Base-by-base conservation (phyloP, 495 filamentous ascomycete genomes). In the Neurospora sp. region DNA sequence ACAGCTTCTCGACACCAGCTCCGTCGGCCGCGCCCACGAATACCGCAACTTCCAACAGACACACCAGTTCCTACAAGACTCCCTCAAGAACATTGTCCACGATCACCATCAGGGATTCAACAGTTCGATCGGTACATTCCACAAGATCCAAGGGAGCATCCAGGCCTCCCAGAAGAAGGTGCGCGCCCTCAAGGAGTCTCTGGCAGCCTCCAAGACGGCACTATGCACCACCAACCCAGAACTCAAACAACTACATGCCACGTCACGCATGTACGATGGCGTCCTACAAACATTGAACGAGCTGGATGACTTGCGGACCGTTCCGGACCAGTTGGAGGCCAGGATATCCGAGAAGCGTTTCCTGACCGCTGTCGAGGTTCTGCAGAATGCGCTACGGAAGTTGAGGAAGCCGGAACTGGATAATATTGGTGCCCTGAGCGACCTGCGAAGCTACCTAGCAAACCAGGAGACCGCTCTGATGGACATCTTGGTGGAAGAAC, bases 41-140 rank as follows among this genome's bases (percentile, higher is more conserved):
- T 93, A 97, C 79, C 88, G 88, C 69, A 88, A 92, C 68, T 98
- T 98, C 79, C 85, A 92, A 76, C 85, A 89, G 53, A 92, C 92
- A 70, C 93, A 97, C 78, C 83, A 89, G 75, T 89, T 93, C 76
- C 88, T 99, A 27, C 96, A 99, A 79, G 89, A 89, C 77, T 94
- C 96, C 4, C 84, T 99, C 72, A 97, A 97, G 81, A 89, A 91
- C 68, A 97, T 99, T 78, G 96, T 99, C 69, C 97, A 99, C 81
- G 94, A 98, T 82, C 95, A 99, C 78, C 95, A 98, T 76, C 96
- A 99, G 81, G 96, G 94, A 39, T 99, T 99, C 86, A 99, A 98
- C 80, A 98, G 94, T 82, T 97, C 94, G 48, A 98, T 99, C 71
- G 96, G 96, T 79, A 97, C 94, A 18, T 99, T 97, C 77, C 96